These are phyloP conservation scores for Skeletonema grethae DNA, from an alignment of 108 stramenopile genomes.

Conservation along the genomic window DNA sequence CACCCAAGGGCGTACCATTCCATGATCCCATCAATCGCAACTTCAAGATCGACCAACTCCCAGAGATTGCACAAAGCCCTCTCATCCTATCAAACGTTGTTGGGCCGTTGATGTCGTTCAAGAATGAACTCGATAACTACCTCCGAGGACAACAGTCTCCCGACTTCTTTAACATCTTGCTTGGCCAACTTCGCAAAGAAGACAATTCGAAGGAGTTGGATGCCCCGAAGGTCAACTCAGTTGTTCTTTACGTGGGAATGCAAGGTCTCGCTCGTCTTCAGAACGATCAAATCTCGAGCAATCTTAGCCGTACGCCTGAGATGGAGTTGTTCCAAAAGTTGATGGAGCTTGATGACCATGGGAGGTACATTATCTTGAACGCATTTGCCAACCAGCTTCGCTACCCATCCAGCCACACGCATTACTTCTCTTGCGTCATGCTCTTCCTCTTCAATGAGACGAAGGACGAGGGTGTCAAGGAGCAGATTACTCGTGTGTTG, in stretches of 20 bases:
- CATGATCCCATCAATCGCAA: constrained; percentile 99
- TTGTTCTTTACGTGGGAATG: constrained; percentile 95
- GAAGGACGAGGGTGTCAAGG: constrained; percentile 91
- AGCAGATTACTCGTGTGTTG: constrained; percentile 98
- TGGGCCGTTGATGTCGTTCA: constrained; percentile 74
- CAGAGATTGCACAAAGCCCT: constrained; percentile 93
- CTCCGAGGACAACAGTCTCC: constrained; percentile 86
- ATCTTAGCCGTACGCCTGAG: constrained; percentile 79
- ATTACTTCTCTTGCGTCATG: constrained; percentile 98
- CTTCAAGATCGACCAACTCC: constrained; percentile 96
- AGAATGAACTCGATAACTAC: constrained; percentile 89
- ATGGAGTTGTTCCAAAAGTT: constrained; percentile 89
- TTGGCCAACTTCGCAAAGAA: constrained; percentile 68
- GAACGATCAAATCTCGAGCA: constrained; percentile 72
- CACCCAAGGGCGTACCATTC: constrained; percentile 94
- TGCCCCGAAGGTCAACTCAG: constrained; percentile 88
- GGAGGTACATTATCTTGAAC: constrained; percentile 95
- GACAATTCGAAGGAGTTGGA: constrained; percentile 77
- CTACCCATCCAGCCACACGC: constrained; percentile 99
- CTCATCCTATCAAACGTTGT: constrained; percentile 87
- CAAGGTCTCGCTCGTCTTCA: constrained; percentile 84
- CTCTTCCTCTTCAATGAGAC: constrained; percentile 96
- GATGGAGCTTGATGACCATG: constrained; percentile 92
- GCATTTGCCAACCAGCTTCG: constrained; percentile 99
- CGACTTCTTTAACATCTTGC: constrained; percentile 80